Evolutionary conservation across 257 asterid species (phyloP), one percentile per base, ranked within the genome.

Genomic region (Plectranthus barbatus): DNA sequence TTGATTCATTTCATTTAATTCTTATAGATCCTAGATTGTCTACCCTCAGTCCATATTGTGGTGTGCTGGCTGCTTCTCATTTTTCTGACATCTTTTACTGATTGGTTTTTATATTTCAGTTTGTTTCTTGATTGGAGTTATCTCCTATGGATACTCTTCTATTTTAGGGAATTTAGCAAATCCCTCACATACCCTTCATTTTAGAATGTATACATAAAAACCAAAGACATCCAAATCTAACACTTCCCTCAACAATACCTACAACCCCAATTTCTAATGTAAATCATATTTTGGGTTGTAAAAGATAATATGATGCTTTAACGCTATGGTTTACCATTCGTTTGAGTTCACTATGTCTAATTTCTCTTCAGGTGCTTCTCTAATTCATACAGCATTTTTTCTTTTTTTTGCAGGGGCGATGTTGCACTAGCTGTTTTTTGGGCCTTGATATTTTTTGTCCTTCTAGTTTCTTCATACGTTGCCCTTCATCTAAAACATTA

Each of bases 401-500:
- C 59, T 51, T 45, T 18, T 48, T 77, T 55, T 31, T 73, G 77
- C 86, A 86, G 95, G 95, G 60, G 65, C 62, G 92, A 86, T 73
- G 89, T 82, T 52, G 78, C 75, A 13, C 80, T 74, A 49, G 86
- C 90, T 63, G 23, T 70, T 50, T 70, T 71, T 44, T 82, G 74
- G 69, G 83, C 82, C 63, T 53, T 76, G 39, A 72, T 79, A 45
- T 87, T 84, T 71, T 18, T 58, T 7, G 66, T 72, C 68, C 83
- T 87, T 56, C 64, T 84, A 65, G 17, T 87, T 68, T 76, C 82
- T 49, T 87, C 90, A 11, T 87, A 82, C 54, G 40, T 82, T 68
- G 47, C 82, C 67, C 82, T 84, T 36, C 76, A 79, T 78, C 73
- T 81, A 47, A 65, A 74, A 58, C 74, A 82, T 73, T 77, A 79